A percentile compares a stretch with the other conserved stretches of the same genome.
phyloP scores from a whole-genome alignment of 164 flowering plant species.

The Sedum album region DNA sequence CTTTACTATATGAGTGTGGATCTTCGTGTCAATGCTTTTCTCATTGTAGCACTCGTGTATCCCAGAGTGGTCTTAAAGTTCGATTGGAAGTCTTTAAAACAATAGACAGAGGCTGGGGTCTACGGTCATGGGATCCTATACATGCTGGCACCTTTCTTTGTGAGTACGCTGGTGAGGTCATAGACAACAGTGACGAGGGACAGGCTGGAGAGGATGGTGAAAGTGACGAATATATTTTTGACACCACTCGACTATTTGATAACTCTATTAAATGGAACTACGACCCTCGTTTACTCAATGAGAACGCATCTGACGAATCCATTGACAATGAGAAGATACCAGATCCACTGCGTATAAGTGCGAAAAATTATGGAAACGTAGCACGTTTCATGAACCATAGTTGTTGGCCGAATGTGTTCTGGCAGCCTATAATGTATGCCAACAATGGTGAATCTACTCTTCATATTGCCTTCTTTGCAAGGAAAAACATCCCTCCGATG shows the following conservation, averaged over 20 bases:
- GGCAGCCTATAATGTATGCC: constrained; percentile 55
- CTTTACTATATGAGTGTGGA: constrained; percentile 46
- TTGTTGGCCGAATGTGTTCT: constrained; percentile 61
- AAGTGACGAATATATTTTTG: constrained; percentile 44
- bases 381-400: constrained; percentile 83
- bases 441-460: constrained; percentile 27
- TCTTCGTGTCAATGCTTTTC: constrained; percentile 38
- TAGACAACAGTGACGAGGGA: constrained; percentile 13
- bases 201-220: constrained; percentile 11
- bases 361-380: constrained; percentile 51
- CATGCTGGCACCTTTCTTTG: constrained; percentile 64
- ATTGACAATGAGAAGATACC: constrained; percentile 20
- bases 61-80: constrained; percentile 47
- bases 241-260: constrained; percentile 18
- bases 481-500: constrained; percentile 68
- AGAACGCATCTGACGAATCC: constrained; percentile 10
- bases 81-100: constrained; percentile 71
- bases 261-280: constrained; percentile 16
- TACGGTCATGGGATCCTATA: constrained; percentile 73
- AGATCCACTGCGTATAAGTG: constrained; percentile 34
- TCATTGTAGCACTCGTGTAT: constrained; percentile 44
- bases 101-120: constrained; percentile 62
- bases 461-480: constrained; percentile 58
- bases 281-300: constrained; percentile 13
- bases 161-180: constrained; percentile 58